These are phyloP conservation scores for Pseudofabraea citricarpa DNA, from an alignment of 2,329 filamentous ascomycete genomes.

Conservation along the genomic window DNA sequence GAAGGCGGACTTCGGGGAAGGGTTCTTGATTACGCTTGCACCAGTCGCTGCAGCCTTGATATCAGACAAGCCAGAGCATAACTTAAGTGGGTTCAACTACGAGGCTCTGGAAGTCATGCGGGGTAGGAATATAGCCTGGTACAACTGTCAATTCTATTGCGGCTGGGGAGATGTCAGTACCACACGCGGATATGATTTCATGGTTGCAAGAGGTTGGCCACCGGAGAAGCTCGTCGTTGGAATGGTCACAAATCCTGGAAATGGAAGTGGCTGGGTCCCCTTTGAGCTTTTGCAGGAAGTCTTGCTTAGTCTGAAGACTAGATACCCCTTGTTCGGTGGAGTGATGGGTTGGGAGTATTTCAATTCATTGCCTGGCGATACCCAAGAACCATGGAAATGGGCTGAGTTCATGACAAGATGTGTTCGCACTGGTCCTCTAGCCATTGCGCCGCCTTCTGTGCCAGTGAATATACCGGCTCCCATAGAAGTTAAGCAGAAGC, in stretches of 20 bases:
- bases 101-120: constrained; percentile 64
- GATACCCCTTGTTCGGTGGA: constrained; percentile 71
- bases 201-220: constrained; percentile 62
- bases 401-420: constrained; percentile 53
- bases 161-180: constrained; percentile 54
- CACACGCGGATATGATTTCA: constrained; percentile 44
- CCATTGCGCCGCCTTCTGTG: background rate
- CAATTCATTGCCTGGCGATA: constrained; percentile 67
- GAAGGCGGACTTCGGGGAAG: constrained; percentile 61
- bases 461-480: background rate
- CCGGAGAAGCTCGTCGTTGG: constrained; percentile 73
- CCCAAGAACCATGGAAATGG: constrained; percentile 70
- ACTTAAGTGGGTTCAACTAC: constrained; percentile 82
- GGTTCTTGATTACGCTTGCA: constrained; percentile 75
- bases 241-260: constrained; percentile 71
- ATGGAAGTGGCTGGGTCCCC: constrained; percentile 64
- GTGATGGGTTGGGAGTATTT: constrained; percentile 97
- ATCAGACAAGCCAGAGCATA: constrained; percentile 46
- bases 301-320: constrained; percentile 49
- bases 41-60: constrained; percentile 75
- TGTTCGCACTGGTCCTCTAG: constrained; percentile 10
- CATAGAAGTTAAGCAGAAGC: constrained; percentile 1
- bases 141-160: constrained; percentile 91
- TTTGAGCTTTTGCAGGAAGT: constrained; percentile 52
- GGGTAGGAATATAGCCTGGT: constrained; percentile 69